phyloP scores from a whole-genome alignment of 2,329 filamentous ascomycete genomes.

The Rutstroemia sydowiana region DNA sequence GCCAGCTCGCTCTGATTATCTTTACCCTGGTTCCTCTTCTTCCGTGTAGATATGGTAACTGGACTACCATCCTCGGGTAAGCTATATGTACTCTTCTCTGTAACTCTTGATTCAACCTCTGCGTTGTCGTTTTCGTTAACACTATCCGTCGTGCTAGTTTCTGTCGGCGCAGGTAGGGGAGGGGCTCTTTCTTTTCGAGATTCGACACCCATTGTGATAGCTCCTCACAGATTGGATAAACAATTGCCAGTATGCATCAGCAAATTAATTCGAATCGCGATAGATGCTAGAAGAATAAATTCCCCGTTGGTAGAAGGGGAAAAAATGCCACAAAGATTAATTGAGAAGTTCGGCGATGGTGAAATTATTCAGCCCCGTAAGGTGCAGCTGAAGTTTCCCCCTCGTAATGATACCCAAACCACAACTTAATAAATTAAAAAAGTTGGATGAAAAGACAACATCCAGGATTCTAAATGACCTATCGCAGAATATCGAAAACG shows the following conservation, averaged over 20 bases:
- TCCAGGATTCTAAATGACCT: background rate
- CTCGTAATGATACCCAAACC: background rate
- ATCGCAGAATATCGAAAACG: background rate
- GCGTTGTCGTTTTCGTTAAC: conserved; percentile 44
- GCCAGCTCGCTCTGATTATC: conserved; percentile 42
- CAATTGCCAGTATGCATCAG: conserved; percentile 7
- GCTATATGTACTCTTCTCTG: conserved; percentile 65
- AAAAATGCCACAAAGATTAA: background rate
- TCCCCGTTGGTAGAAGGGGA: background rate
- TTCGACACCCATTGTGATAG: conserved; percentile 29
- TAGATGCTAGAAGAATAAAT: background rate
- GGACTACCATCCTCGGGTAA: conserved; percentile 83
- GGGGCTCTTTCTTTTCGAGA: conserved; percentile 45
- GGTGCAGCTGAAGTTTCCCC: background rate
- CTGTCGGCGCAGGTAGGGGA: conserved; percentile 72
- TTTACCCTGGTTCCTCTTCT: conserved; percentile 47
- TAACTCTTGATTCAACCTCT: conserved; percentile 58
- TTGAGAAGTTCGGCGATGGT: background rate
- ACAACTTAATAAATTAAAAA: background rate
- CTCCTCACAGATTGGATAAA: conserved; percentile 5
- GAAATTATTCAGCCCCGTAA: background rate
- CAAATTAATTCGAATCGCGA: background rate
- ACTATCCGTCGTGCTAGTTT: conserved; percentile 43
- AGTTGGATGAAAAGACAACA: background rate
- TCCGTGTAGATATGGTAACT: conserved; percentile 79